Evolutionary conservation across 371 early-diverging fungal genomes (phyloP).

Genomic region (Haplosporangium sp.): DNA sequence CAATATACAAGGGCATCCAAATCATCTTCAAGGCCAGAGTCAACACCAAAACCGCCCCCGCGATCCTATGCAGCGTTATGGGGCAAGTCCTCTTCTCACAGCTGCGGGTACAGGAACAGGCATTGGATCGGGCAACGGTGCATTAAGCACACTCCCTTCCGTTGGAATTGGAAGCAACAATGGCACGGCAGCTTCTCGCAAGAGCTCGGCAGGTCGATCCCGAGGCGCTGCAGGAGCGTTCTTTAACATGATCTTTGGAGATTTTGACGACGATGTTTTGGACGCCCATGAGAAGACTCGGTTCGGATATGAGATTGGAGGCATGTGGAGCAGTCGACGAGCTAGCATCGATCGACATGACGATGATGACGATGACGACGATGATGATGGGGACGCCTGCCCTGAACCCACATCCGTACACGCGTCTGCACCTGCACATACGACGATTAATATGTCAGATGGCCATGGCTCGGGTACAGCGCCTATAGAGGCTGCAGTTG

Average conservation of each 20-base stretch:
- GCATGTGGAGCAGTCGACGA: constrained; percentile 40
- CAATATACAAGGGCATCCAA: constrained; percentile 7
- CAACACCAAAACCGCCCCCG: too few species aligned
- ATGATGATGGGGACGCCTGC: constrained; percentile 32
- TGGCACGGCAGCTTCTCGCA: constrained; percentile 12
- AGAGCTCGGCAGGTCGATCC: background rate
- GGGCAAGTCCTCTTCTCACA: background rate
- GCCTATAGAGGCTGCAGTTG: background rate
- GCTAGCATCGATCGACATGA: constrained; percentile 34
- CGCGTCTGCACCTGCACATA: background rate
- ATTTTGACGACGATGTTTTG: constrained; percentile 36
- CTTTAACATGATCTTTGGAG: constrained; percentile 53
- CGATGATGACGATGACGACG: constrained; percentile 53
- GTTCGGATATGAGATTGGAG: constrained; percentile 49
- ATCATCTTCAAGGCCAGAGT: constrained; percentile 1
- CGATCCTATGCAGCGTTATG: background rate
- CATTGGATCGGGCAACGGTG: background rate
- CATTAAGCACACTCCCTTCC: background rate
- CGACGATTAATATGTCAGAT: constrained; percentile 4
- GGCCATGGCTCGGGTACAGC: background rate
- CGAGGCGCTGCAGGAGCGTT: constrained; percentile 30
- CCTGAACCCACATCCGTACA: constrained; percentile 2
- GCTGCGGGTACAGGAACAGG: background rate
- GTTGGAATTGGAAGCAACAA: background rate
- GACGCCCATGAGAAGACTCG: constrained; percentile 22